Conservation (phyloP, 2,329 filamentous ascomycete species). For the Xylogone sp. region DNA sequence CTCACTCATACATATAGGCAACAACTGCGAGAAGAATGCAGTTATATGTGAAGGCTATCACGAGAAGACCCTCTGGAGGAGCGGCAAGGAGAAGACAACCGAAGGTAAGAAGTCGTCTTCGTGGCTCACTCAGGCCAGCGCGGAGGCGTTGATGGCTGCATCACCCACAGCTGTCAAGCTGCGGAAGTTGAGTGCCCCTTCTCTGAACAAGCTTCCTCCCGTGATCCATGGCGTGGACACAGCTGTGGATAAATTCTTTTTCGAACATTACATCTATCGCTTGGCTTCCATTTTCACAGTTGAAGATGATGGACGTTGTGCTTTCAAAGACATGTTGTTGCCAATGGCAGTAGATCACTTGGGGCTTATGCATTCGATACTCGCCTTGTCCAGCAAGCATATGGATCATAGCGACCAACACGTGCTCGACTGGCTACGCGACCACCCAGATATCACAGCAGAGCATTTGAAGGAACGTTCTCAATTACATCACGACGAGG, state of each 20-base stretch:
- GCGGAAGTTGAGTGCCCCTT: not conserved
- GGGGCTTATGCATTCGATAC: slow-evolving; percentile 85
- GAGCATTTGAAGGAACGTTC: slow-evolving; percentile 47
- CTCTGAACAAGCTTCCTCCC: slow-evolving; percentile 43
- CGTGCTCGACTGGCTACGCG: slow-evolving; percentile 47
- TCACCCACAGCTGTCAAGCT: slow-evolving; percentile 34
- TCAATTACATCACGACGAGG: slow-evolving; percentile 51
- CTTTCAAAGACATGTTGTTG: slow-evolving; percentile 79
- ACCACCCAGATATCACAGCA: slow-evolving; percentile 43
- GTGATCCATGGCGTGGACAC: slow-evolving; percentile 82
- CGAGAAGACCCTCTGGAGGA: slow-evolving; percentile 82
- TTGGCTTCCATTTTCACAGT: slow-evolving; percentile 79
- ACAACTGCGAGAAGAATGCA: slow-evolving; percentile 91
- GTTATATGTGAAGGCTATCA: slow-evolving; percentile 89
- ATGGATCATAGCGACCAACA: slow-evolving; percentile 57
- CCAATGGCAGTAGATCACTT: slow-evolving; percentile 76
- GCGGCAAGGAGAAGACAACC: slow-evolving; percentile 67
- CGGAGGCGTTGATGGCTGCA: slow-evolving; percentile 20
- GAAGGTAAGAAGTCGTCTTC: slow-evolving; percentile 55
- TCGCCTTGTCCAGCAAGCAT: slow-evolving; percentile 79
- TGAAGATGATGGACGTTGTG: slow-evolving; percentile 72
- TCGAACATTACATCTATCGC: slow-evolving; percentile 77
- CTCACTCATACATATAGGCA: slow-evolving; percentile 42
- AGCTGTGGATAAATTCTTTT: slow-evolving; percentile 72
- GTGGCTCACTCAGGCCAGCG: slow-evolving; percentile 11